Evolutionary conservation across 495 filamentous ascomycete genomes (phyloP).

Genomic region (Penicillium canescens): DNA sequence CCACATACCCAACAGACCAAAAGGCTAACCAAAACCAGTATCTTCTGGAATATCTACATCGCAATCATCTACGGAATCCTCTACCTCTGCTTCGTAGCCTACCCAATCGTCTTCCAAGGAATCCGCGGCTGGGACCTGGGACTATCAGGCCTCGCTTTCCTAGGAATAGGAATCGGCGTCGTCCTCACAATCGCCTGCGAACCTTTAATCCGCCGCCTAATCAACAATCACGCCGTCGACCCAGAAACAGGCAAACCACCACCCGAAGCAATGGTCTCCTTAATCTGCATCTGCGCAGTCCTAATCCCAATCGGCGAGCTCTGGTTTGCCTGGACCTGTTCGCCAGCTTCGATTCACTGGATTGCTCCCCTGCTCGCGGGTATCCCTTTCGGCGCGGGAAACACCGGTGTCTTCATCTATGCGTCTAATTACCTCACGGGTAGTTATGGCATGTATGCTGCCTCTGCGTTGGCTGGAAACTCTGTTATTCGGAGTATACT

Average conservation of each 20-base stretch:
- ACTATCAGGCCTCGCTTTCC: constrained; percentile 69
- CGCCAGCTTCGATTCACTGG: constrained; percentile 71
- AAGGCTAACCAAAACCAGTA: constrained; percentile 30
- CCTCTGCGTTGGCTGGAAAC: constrained; percentile 77
- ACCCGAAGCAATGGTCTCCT: constrained; percentile 73
- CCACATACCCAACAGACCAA: not conserved
- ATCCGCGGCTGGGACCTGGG: constrained; percentile 71
- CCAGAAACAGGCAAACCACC: constrained; percentile 64
- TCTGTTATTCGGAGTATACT: constrained; percentile 65
- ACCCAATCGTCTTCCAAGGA: constrained; percentile 73
- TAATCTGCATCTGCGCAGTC: constrained; percentile 69
- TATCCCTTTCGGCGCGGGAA: constrained; percentile 77
- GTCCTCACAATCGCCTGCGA: constrained; percentile 65
- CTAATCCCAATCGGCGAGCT: constrained; percentile 72
- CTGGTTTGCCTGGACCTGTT: constrained; percentile 80
- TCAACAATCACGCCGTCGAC: constrained; percentile 68
- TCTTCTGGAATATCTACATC: constrained; percentile 78
- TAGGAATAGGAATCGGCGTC: constrained; percentile 75
- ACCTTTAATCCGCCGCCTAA: constrained; percentile 69
- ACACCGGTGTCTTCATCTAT: constrained; percentile 78
- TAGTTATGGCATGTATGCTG: constrained; percentile 76
- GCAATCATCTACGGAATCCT: constrained; percentile 68
- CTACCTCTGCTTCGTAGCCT: constrained; percentile 83
- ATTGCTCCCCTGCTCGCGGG: constrained; percentile 72
- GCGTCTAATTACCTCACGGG: constrained; percentile 74